Percentiles rank a stretch among this genome's conserved stretches.
phyloP scores from a whole-genome alignment of 2,329 filamentous ascomycete species.

The Metarhizium album region DNA sequence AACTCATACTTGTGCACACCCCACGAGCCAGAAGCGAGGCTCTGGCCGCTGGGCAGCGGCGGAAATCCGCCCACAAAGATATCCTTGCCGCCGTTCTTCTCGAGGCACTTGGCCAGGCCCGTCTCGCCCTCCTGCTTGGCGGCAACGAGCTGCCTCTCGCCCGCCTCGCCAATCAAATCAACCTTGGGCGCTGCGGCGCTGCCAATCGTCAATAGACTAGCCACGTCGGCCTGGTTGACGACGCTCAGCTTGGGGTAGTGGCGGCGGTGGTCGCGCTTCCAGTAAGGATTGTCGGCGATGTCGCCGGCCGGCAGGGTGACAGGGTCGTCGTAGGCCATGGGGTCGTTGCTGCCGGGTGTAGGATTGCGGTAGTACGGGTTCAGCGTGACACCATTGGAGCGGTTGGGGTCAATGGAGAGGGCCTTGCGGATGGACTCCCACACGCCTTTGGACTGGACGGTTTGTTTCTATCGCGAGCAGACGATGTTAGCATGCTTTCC shows the following conservation, averaged over 20 bases:
- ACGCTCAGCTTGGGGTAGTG: conserved; percentile 72
- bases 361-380: conserved; percentile 91
- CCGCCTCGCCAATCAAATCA: conserved; percentile 58
- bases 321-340: conserved; percentile 28
- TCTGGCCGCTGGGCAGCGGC: conserved; percentile 69
- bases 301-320: conserved; percentile 47
- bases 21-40: conserved; percentile 40
- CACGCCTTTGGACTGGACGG: conserved; percentile 76
- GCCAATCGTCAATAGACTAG: conserved; percentile 74
- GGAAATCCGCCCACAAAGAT: conserved; percentile 72
- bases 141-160: conserved; percentile 57
- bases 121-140: conserved; percentile 65
- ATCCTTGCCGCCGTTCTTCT: conserved; percentile 40
- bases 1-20: conserved; percentile 60
- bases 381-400: conserved; percentile 83
- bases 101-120: conserved; percentile 63
- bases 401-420: conserved; percentile 73
- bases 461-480: conserved; percentile 67
- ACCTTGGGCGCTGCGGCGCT: conserved; percentile 72
- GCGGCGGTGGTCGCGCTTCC: conserved; percentile 84
- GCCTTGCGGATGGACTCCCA: conserved; percentile 75
- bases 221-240: conserved; percentile 74
- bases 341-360: conserved; percentile 36
- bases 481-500: background rate
- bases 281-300: conserved; percentile 41